These are phyloP conservation scores for Fusarium euwallaceae DNA, from an alignment of 2,329 filamentous ascomycete genomes.

Conservation along the genomic window DNA sequence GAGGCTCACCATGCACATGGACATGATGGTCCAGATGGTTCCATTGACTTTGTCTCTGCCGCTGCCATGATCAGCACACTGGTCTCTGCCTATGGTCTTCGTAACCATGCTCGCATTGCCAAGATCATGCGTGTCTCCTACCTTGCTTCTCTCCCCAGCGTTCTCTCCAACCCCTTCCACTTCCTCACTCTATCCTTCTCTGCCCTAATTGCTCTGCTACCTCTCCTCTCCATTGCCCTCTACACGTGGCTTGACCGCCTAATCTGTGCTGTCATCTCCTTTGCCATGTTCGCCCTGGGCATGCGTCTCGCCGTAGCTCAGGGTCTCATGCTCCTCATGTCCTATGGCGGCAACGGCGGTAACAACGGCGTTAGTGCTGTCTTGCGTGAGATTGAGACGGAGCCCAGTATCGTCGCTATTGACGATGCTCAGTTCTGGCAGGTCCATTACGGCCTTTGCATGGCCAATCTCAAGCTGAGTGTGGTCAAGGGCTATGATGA, in stretches of 20 bases:
- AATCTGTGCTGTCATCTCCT: conserved; percentile 83
- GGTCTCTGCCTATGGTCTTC: conserved; percentile 86
- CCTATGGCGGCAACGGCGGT: conserved; percentile 66
- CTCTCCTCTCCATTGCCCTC: conserved; percentile 83
- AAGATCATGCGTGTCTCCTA: conserved; percentile 90
- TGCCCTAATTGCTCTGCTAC: conserved; percentile 81
- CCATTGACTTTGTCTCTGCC: conserved; percentile 83
- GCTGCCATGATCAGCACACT: conserved; percentile 86
- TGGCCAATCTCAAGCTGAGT: conserved; percentile 90
- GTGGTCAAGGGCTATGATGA: conserved; percentile 76
- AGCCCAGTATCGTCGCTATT: conserved; percentile 80
- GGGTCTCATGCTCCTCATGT: conserved; percentile 96
- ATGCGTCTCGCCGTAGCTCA: conserved; percentile 86
- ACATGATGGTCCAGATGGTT: conserved; percentile 77
- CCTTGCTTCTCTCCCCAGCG: conserved; percentile 82
- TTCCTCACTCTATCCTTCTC: conserved; percentile 93
- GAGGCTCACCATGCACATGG: conserved; percentile 78
- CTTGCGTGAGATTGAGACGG: conserved; percentile 86
- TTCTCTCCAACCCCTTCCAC: conserved; percentile 96
- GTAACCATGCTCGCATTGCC: conserved; percentile 92
- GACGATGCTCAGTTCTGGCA: conserved; percentile 98
- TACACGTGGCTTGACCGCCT: conserved; percentile 87
- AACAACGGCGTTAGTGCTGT: conserved; percentile 74
- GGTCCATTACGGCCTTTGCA: conserved; percentile 95
- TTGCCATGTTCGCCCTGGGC: conserved; percentile 90